phyloP scores from a whole-genome alignment of 2,329 filamentous ascomycete species.

The Mariannaea sp. region DNA sequence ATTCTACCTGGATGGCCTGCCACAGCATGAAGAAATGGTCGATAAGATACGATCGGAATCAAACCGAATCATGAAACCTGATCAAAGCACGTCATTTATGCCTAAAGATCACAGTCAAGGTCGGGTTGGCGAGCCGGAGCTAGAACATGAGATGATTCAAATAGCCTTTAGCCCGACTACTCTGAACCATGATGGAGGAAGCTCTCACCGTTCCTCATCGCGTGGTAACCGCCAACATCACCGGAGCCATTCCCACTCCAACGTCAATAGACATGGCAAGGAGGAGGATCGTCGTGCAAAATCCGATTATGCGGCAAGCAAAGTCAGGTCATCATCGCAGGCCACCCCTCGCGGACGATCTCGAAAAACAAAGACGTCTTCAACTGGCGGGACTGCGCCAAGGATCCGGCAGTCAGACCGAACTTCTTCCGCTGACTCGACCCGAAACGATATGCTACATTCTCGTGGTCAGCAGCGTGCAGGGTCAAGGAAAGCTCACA shows the following conservation, averaged over 20 bases:
- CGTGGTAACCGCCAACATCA: constrained; percentile 7
- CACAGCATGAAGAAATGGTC: constrained; percentile 34
- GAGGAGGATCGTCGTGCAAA: background rate
- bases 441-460: constrained; percentile 21
- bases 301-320: background rate
- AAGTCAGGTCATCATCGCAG: constrained; percentile 10
- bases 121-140: background rate
- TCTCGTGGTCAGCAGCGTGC: background rate
- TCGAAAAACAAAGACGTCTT: constrained; percentile 3
- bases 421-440: constrained; percentile 21
- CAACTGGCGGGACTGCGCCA: background rate
- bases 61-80: background rate
- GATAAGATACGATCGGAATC: constrained; percentile 2
- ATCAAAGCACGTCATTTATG: constrained; percentile 1
- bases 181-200: constrained; percentile 2
- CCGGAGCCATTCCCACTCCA: constrained; percentile 20
- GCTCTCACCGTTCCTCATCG: background rate
- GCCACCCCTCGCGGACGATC: constrained; percentile 23
- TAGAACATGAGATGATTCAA: constrained; percentile 8
- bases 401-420: background rate
- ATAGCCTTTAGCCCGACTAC: constrained; percentile 25
- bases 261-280: background rate
- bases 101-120: constrained; percentile 6
- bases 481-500: constrained; percentile 1
- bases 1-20: constrained; percentile 33